Conservation (phyloP, 2,329 filamentous ascomycete species). For the Coniochaeta sp. region DNA sequence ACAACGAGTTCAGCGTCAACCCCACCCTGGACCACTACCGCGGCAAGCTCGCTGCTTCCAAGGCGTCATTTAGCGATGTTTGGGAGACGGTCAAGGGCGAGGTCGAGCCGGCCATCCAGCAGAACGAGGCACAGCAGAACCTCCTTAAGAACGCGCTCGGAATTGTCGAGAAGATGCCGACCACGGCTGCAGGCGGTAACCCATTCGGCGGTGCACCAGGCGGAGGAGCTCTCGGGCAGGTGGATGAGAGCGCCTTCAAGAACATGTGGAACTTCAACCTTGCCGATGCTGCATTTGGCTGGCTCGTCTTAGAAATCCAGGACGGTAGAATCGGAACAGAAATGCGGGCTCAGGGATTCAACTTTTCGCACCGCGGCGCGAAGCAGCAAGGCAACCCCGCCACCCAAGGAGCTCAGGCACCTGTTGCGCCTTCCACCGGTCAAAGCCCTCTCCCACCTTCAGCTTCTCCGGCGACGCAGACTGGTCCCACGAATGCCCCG, state of each 20-base stretch:
- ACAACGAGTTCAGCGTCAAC: slow-evolving; percentile 99
- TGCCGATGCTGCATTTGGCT: slow-evolving; percentile 94
- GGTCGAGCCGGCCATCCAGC: slow-evolving; percentile 86
- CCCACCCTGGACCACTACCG: slow-evolving; percentile 97
- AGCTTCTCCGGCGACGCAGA: slow-evolving; percentile 23
- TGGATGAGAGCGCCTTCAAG: slow-evolving; percentile 98
- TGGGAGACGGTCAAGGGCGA: slow-evolving; percentile 98
- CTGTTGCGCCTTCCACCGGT: slow-evolving; percentile 23
- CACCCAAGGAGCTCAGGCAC: slow-evolving; percentile 23
- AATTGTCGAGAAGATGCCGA: slow-evolving; percentile 97
- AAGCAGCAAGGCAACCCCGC: slow-evolving; percentile 52
- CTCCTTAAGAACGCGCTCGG: slow-evolving; percentile 84
- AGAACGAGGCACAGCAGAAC: slow-evolving; percentile 90
- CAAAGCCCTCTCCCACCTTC: slow-evolving; percentile 23
- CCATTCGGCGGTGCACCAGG: slow-evolving; percentile 84
- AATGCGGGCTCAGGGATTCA: slow-evolving; percentile 98
- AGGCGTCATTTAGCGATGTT: slow-evolving; percentile 97
- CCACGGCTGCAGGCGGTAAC: slow-evolving; percentile 88
- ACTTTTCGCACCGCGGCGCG: slow-evolving; percentile 90
- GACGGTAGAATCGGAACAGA: slow-evolving; percentile 94
- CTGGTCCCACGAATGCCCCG: slow-evolving; percentile 15
- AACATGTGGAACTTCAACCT: slow-evolving; percentile 99
- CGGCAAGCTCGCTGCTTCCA: slow-evolving; percentile 94
- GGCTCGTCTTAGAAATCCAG: slow-evolving; percentile 89
- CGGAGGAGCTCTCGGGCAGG: slow-evolving; percentile 72